Conservation (phyloP, 2,329 filamentous ascomycete species). For the Exophiala oligosperma region DNA sequence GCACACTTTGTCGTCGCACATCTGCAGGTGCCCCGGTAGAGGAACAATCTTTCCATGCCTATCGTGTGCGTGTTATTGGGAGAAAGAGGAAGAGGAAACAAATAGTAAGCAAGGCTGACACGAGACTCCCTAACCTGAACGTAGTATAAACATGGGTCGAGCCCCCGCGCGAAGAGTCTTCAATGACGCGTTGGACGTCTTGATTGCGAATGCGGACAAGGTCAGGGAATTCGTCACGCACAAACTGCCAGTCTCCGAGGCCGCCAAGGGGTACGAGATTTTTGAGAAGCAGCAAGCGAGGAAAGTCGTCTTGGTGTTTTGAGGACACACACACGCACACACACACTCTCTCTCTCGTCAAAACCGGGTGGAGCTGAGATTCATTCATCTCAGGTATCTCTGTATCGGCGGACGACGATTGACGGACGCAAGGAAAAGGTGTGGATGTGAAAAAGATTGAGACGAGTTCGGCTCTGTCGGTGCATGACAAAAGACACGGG, state of each 20-base stretch:
- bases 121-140: constrained; percentile 49
- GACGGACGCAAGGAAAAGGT: too few species aligned
- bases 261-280: constrained; percentile 66
- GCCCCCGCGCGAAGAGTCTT: constrained; percentile 74
- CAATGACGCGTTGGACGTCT: constrained; percentile 61
- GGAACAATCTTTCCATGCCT: too few species aligned
- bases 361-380: too few species aligned
- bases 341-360: too few species aligned
- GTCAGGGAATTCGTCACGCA: constrained; percentile 60
- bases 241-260: constrained; percentile 67
- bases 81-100: too few species aligned
- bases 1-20: background rate
- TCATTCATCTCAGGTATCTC: too few species aligned
- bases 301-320: constrained; percentile 63
- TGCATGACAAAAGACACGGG: too few species aligned
- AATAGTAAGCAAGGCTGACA: constrained; percentile 53
- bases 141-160: constrained; percentile 69
- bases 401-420: too few species aligned
- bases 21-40: background rate
- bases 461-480: too few species aligned
- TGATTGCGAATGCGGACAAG: constrained; percentile 66
- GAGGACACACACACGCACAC: too few species aligned
- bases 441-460: too few species aligned
- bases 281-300: constrained; percentile 73
- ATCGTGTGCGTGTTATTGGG: too few species aligned